Evolutionary conservation across 305 asterid species (phyloP), one percentile per base, ranked within the genome.

Genomic region (Rubia occidens): DNA sequence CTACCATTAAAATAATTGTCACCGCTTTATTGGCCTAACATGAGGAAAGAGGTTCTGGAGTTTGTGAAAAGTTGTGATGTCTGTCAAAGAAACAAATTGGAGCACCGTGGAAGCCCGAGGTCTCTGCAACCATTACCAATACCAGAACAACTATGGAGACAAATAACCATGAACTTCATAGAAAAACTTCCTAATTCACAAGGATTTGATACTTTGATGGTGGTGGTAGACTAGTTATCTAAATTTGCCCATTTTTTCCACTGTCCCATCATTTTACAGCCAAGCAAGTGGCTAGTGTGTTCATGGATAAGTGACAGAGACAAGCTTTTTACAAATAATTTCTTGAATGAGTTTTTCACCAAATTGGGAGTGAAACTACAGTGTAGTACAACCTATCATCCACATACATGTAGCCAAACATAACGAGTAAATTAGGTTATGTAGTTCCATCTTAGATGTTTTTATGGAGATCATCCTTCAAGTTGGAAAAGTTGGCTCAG

Each of bases 231-330:
- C 15, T 9, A 43, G 32, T 8, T 56, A 17, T 9, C 51, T 11
- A 74, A 73, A 29, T 54, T 9, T 26, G 67, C 13, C 0, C 67
- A 66, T 11, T 66, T 73, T 20, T 5, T 55, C 11, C 53, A 3
- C 7, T 66, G 5, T 1, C 49, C 1, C 39, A 24, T 21, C 2
- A 8, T 3, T 2, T 2, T 4, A 21, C 3, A 1, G 76, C 60
- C 0, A 64, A 45, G 0, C 14, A 37, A 11, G 39, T 56, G 3
- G 62, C 29, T 26, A 26, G 29, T 26, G 29, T 26, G 29, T 26
- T 26, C 29, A 26, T 26, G 29, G 29, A 26, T 18, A n/a, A 9
- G 14, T 40, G 71, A 72, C 3, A 62, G 67, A 3, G 71, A 66
- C 32, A 45, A 4, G 3, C 13, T 39, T 0, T 72, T 66, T 9